Conservation (phyloP, 345 rosid species). For the Linum trigynum region DNA sequence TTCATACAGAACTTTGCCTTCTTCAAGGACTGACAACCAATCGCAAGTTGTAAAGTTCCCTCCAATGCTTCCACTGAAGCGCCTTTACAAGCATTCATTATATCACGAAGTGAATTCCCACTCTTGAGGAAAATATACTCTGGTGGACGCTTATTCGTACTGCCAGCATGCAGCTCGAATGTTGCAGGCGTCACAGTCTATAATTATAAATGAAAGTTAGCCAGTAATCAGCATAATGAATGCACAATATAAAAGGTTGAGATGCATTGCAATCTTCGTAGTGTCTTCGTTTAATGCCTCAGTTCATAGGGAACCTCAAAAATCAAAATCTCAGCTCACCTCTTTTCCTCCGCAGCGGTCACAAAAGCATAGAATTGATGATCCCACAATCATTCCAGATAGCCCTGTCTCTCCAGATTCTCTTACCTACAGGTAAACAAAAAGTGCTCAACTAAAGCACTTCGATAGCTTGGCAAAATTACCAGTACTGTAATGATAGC, state of each 20-base stretch:
- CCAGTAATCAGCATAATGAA: neutral
- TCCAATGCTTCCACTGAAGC: conserved; percentile 52
- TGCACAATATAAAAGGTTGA: too few relatives aligned
- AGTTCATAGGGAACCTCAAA: neutral
- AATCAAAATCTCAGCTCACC: conserved; percentile 30
- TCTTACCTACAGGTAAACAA: conserved; percentile 27
- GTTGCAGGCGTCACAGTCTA: conserved; percentile 53
- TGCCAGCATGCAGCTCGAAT: conserved; percentile 78
- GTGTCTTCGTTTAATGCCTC: too few relatives aligned
- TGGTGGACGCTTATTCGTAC: conserved; percentile 76
- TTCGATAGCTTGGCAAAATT: neutral
- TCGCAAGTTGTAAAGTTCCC: conserved; percentile 37
- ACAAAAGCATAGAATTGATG: conserved; percentile 70
- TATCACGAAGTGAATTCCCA: conserved; percentile 71
- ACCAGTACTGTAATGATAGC: neutral
- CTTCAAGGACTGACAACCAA: conserved; percentile 40
- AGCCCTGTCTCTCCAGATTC: conserved; percentile 38
- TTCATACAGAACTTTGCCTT: conserved; percentile 56
- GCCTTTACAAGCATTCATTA: conserved; percentile 65
- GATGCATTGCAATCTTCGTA: too few relatives aligned
- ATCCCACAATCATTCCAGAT: conserved; percentile 52
- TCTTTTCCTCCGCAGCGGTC: conserved; percentile 44
- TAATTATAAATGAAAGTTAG: neutral
- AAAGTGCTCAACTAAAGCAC: conserved; percentile 1
- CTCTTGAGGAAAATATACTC: conserved; percentile 67